Conservation (phyloP, 257 asterid species). For the Echites panduratus region DNA sequence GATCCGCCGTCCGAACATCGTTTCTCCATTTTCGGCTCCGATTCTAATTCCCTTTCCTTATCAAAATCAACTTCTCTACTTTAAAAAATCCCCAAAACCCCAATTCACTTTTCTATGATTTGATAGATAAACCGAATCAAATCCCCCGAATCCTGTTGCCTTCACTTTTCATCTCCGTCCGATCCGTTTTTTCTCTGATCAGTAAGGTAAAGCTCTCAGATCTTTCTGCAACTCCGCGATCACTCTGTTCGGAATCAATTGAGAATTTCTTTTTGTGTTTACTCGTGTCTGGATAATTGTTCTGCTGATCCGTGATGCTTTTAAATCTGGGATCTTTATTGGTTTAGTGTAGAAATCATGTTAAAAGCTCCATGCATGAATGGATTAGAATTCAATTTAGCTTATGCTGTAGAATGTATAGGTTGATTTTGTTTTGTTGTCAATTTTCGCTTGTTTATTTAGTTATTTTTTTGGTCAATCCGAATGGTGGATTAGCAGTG, state of each 20-base stretch:
- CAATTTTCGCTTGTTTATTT: no score
- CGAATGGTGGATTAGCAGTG: neutral
- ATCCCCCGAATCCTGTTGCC: constrained; percentile 11
- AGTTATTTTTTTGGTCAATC: neutral
- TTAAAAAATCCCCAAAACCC: neutral
- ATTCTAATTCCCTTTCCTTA: neutral
- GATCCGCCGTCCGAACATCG: constrained; percentile 48
- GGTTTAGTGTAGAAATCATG: neutral
- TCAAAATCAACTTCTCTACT: neutral
- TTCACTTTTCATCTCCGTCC: constrained; percentile 1
- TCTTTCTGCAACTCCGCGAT: neutral
- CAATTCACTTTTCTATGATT: constrained; percentile 10
- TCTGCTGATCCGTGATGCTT: constrained; percentile 6
- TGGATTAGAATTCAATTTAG: neutral
- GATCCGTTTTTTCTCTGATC: constrained; percentile 22
- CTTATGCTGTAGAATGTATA: constrained; percentile 5
- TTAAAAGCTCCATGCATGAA: constrained; percentile 8
- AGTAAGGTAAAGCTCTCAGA: constrained; percentile 17
- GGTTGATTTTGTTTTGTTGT: neutral
- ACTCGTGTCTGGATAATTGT: neutral
- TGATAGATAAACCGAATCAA: constrained; percentile 1
- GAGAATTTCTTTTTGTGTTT: neutral
- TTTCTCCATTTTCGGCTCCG: constrained; percentile 20
- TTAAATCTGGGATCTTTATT: constrained; percentile 14
- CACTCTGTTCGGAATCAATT: neutral